A percentile compares a stretch with the other conserved stretches of the same genome.
phyloP scores from a whole-genome alignment of 2,329 filamentous ascomycete species.

The Blumeria graminis region DNA sequence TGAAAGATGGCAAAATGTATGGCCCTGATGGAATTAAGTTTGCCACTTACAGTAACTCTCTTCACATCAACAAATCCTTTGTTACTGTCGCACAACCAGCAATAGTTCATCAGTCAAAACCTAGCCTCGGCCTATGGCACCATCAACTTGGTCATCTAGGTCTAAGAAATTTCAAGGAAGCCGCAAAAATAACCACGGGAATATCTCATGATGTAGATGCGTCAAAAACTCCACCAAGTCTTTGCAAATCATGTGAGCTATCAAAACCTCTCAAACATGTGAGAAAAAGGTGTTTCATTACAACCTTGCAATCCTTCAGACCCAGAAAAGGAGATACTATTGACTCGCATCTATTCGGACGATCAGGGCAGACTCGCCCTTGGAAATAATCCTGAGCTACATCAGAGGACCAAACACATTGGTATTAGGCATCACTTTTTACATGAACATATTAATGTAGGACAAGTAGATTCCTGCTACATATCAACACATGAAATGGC shows the following conservation, averaged over 20 bases:
- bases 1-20: neutral
- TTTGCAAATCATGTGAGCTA: neutral
- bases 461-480: neutral
- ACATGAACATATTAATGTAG: neutral
- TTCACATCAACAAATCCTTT: neutral
- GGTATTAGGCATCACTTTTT: neutral
- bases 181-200: neutral
- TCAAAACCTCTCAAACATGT: neutral
- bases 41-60: neutral
- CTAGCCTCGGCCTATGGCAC: neutral
- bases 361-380: neutral
- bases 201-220: neutral
- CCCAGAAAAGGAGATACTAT: neutral
- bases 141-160: neutral
- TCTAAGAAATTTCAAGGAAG: neutral
- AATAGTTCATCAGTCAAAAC: neutral
- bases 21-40: neutral
- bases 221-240: neutral
- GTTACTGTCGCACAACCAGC: neutral
- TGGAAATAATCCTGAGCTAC: neutral
- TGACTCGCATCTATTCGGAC: neutral
- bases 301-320: neutral
- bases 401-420: too few relatives aligned
- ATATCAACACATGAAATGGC: neutral
- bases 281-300: neutral